These are phyloP conservation scores for Jatropha podagrica DNA, from an alignment of 441 rosid genomes.

Conservation along the genomic window DNA sequence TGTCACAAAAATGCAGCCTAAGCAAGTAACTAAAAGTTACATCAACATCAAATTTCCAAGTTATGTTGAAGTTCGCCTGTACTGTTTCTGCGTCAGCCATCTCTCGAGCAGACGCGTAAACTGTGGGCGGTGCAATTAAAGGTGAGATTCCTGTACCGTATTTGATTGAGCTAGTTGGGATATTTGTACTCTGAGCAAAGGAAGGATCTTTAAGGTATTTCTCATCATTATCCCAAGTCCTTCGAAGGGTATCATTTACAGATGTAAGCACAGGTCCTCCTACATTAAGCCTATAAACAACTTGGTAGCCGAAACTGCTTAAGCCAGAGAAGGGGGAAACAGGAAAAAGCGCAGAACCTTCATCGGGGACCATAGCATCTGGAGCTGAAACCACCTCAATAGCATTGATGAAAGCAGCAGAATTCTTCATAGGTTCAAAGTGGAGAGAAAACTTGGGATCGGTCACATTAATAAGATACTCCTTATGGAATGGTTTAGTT, in stretches of 20 bases:
- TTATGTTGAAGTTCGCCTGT: constrained; percentile 56
- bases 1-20: constrained; percentile 81
- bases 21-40: constrained; percentile 48
- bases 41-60: constrained; percentile 70
- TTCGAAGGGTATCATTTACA: constrained; percentile 61
- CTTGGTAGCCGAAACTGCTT: constrained; percentile 45
- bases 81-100: constrained; percentile 60
- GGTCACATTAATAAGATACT: constrained; percentile 54
- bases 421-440: constrained; percentile 57
- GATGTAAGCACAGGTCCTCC: constrained; percentile 69
- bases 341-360: constrained; percentile 60
- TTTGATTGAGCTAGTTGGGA: constrained; percentile 45
- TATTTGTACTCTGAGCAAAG: constrained; percentile 37
- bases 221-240: constrained; percentile 64
- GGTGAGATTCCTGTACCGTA: constrained; percentile 52
- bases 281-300: constrained; percentile 62
- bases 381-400: constrained; percentile 88
- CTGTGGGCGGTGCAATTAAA: constrained; percentile 58
- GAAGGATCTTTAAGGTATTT: constrained; percentile 45
- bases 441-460: constrained; percentile 49
- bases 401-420: constrained; percentile 78
- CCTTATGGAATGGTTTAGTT: constrained; percentile 44
- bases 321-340: constrained; percentile 43
- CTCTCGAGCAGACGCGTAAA: constrained; percentile 60
- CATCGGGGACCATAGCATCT: constrained; percentile 45